A percentile compares a stretch with the other conserved stretches of the same genome.
phyloP scores from a whole-genome alignment of 176 grass and related monocot genomes.

The Pontederia paniculata region DNA sequence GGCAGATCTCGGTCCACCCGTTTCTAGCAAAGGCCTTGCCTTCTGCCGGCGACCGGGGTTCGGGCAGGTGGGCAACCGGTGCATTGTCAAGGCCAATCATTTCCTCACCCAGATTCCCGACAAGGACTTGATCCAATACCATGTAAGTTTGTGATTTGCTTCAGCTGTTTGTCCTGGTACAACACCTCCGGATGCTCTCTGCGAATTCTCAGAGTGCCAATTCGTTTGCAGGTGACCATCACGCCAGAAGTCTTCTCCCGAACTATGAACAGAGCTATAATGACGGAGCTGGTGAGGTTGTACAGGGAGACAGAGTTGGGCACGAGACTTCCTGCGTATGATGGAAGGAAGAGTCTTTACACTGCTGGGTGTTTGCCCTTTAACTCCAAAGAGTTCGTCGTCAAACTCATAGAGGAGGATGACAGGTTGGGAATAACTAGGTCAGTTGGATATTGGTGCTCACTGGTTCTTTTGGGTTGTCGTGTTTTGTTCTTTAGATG shows the following conservation, averaged over 20 bases:
- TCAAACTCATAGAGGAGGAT: conserved; percentile 63
- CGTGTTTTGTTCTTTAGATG: conserved; percentile 4
- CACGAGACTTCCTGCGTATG: conserved; percentile 21
- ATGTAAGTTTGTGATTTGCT: conserved; percentile 34
- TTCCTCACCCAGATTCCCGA: conserved; percentile 52
- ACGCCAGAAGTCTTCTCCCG: neutral
- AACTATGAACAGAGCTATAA: conserved; percentile 20
- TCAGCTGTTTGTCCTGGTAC: too few species aligned
- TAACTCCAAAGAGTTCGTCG: conserved; percentile 67
- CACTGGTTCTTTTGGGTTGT: too few species aligned
- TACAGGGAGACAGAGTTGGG: conserved; percentile 24
- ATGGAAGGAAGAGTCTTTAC: conserved; percentile 15
- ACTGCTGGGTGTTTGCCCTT: conserved; percentile 6
- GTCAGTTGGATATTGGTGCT: conserved; percentile 18
- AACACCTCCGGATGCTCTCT: too few species aligned
- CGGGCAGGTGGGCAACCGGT: conserved; percentile 54
- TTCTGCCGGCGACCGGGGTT: conserved; percentile 86
- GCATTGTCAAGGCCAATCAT: conserved; percentile 63
- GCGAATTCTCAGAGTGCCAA: neutral
- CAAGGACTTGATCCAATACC: conserved; percentile 59
- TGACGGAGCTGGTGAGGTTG: conserved; percentile 20
- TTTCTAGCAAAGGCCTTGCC: conserved; percentile 48
- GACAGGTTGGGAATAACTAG: conserved; percentile 46
- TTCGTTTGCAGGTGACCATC: conserved; percentile 11
- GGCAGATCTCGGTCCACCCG: conserved; percentile 26